Evolutionary conservation across 169 alveolate species (phyloP), one percentile per base, ranked within the genome.

Genomic region (Cryptosporidium parvum): DNA sequence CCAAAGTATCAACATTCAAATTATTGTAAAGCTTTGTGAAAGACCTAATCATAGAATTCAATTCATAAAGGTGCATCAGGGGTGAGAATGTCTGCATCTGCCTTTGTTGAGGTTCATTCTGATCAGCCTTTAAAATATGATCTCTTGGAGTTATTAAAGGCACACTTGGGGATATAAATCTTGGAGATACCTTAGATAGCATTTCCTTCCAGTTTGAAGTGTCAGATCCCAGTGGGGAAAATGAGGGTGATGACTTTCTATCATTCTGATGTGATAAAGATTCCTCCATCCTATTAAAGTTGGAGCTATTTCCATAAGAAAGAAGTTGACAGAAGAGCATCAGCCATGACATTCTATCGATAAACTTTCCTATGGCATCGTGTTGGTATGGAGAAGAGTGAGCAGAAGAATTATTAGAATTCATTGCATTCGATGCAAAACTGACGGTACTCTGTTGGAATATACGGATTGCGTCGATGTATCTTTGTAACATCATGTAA

Each of bases 361-460:
- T 80, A n/a, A 59, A 80, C 75, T 80, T 80, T n/a, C 89, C 89
- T 16, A 80, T 62, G 56, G 89, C 72, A 16, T 80, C 89, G 44
- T 80, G 89, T 45, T 80, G 89, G 59, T 80, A 80, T 26, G 89
- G 75, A 14, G 89, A 80, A 67, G 86, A 21, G 29, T 29, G 48
- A 14, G 80, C 10, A 16, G 72, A 42, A 21, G 26, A 31, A 45
- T 59, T 62, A 16, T 23, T 31, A 3, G 89, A 67, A 45, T 21
- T 51, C 35, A 80, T 70, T 21, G 65, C 48, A 42, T 26, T 62
- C 18, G 89, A 80, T 44, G 89, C 23, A 21, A 80, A 80, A 18
- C 75, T 80, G n/a, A 80, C 89, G 1, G 89, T 80, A 23, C 89
- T 80, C 67, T 80, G 89, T 44, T 80, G 89, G 51, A 80, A 80